Base-by-base conservation (phyloP, 2,329 filamentous ascomycete species). In the Xylaria digitata region DNA sequence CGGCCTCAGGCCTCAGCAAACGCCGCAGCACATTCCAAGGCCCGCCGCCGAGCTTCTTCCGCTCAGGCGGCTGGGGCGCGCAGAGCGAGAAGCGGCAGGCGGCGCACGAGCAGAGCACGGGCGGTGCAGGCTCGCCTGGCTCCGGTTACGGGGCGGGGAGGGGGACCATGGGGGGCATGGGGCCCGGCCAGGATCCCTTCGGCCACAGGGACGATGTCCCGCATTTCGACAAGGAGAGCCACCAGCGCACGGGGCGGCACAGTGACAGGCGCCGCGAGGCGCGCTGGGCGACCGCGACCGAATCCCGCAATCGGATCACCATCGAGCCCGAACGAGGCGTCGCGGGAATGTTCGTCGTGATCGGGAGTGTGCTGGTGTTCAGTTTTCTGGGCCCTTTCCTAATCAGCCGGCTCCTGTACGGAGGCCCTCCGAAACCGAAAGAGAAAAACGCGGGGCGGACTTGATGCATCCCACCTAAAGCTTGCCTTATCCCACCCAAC, bases 41-140 rank as follows among this genome's bases (percentile, higher is more conserved):
- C 0, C 95, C 96, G 3, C 94, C 96, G 57, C 94, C 95, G 0
- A 92, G 89, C 70, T 98, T 97, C 82, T 97, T 93, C 79, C 86
- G 90, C 19, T 89, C 86, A 68, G 94, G 93, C 4, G 93, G 92
- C 2, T 96, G 93, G 86, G 92, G 92, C 54, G 78, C 81, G 2
- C 87, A 92, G 65, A 77, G 80, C 2, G 85, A 85, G 42, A 91
- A 91, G 80, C 79, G 89, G 43, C 79, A 80, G 61, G 83, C 84
- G 42, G 85, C 85, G 50, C 85, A 88, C 66, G 83, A 85, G 59
- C 67, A 82, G 73, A 74, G 78, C 63, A 79, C 76, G 0, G 77
- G 77, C 6, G 9, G 42, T 13, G 54, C 45, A 15, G 26, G 11
- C 8, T 43, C 56, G 3, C 15, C 23, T 48, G 55, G 13, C 2